phyloP scores from a whole-genome alignment of 208 protist genomes.

The Trypanosoma brucei region DNA sequence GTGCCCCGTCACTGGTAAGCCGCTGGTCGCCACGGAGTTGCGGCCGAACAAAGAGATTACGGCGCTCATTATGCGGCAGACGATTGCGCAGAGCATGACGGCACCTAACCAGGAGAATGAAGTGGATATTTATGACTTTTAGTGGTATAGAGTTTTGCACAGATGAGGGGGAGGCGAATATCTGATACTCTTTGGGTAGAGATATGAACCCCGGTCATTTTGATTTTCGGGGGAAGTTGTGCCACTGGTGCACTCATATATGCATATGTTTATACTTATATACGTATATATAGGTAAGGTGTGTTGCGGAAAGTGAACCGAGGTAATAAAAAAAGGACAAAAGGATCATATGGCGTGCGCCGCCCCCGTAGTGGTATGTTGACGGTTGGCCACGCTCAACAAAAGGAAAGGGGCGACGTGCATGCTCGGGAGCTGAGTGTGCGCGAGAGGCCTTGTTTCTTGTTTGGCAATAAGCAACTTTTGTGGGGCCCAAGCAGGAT shows the following conservation, averaged over 20 bases:
- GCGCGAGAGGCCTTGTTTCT: no score
- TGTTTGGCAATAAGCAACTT: no score
- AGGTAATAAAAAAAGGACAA: no score
- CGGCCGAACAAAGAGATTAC: conserved; percentile 59
- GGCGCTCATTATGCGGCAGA: conserved; percentile 74
- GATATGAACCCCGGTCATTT: no score
- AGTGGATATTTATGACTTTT: conserved; percentile 90
- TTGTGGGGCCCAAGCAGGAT: no score
- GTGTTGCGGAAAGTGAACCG: background rate
- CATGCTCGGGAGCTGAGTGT: background rate
- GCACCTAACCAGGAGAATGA: conserved; percentile 52
- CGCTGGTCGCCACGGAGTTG: conserved; percentile 56
- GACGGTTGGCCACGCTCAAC: background rate
- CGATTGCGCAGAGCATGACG: conserved; percentile 74
- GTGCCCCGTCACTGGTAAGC: conserved; percentile 88
- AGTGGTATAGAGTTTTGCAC: conserved; percentile 5
- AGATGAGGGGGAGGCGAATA: no score
- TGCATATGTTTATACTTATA: background rate
- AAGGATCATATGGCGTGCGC: background rate
- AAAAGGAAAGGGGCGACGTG: background rate
- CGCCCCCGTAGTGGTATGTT: background rate
- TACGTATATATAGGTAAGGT: background rate
- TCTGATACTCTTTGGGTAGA: no score
- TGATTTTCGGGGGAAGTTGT: no score
- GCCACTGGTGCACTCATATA: background rate